These are phyloP conservation scores for Colletotrichum sp. DNA, from an alignment of 2,329 filamentous ascomycete species.

Conservation along the genomic window DNA sequence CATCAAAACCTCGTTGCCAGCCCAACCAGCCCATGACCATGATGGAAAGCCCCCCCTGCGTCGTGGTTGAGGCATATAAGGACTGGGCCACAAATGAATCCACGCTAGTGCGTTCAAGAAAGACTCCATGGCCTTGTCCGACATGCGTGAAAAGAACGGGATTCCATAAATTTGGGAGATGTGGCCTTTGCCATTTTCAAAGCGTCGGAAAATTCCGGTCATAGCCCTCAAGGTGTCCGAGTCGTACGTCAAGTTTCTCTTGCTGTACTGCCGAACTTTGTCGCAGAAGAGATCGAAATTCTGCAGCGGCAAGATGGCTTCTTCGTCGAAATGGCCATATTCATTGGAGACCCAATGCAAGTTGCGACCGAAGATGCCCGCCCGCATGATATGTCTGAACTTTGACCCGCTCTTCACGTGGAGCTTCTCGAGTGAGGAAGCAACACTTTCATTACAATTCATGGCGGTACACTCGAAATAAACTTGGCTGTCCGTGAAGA, in stretches of 20 bases:
- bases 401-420: background rate
- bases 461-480: constrained; percentile 43
- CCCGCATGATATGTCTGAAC: background rate
- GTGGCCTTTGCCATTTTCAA: background rate
- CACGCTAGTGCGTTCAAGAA: background rate
- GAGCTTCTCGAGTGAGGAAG: constrained; percentile 31
- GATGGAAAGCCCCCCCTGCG: background rate
- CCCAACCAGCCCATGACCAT: background rate
- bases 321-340: background rate
- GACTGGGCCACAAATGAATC: too few species aligned
- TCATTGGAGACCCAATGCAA: too few species aligned
- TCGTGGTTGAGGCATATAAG: too few species aligned
- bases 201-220: background rate
- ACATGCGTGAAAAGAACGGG: background rate
- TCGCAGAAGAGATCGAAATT: background rate
- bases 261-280: background rate
- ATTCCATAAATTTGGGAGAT: background rate
- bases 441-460: constrained; percentile 38
- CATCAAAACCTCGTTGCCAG: too few species aligned
- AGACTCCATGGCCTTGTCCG: background rate
- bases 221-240: background rate
- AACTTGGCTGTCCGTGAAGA: constrained; percentile 42
- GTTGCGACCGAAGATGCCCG: accelerated
- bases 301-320: accelerated
- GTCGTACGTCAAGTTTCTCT: background rate